Percentiles rank a stretch among this genome's conserved stretches.
Conservation (phyloP, 2,329 filamentous ascomycete genomes). For the Lomentospora prolificans region DNA sequence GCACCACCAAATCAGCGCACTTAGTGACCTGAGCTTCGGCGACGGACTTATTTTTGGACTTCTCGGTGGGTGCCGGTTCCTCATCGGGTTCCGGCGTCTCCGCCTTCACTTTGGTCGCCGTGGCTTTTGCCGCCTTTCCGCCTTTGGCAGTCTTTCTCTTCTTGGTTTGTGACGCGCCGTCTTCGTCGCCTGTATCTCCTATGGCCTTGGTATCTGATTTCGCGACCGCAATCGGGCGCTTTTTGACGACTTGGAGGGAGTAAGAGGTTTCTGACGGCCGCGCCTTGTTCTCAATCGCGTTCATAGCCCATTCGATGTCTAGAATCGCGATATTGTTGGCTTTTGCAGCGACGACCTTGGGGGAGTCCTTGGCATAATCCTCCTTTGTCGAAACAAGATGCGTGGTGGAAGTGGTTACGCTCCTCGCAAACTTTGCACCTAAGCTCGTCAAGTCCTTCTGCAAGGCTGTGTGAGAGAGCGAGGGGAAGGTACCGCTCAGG, state of each 20-base stretch:
- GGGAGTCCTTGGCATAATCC: constrained; percentile 38
- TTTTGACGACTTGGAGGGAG: constrained; percentile 9
- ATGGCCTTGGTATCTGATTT: constrained; percentile 13
- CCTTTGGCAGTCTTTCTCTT: constrained; percentile 27
- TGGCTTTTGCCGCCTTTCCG: constrained; percentile 14
- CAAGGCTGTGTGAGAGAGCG: constrained; percentile 38
- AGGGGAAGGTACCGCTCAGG: constrained; percentile 50
- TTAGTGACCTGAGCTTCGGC: constrained; percentile 37
- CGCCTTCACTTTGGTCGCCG: constrained; percentile 16
- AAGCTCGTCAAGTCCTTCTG: constrained; percentile 35
- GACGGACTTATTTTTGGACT: constrained; percentile 24
- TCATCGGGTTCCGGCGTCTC: constrained; percentile 19
- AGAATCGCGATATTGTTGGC: constrained; percentile 44
- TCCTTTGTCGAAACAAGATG: constrained; percentile 46
- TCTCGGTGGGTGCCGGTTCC: constrained; percentile 12
- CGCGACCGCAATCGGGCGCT: constrained; percentile 13
- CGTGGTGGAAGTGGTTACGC: constrained; percentile 40
- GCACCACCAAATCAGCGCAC: constrained; percentile 34
- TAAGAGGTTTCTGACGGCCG: constrained; percentile 17
- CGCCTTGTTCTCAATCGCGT: constrained; percentile 31
- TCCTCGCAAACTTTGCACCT: constrained; percentile 37
- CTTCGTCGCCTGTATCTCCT: constrained; percentile 13
- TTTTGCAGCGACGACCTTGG: constrained; percentile 41
- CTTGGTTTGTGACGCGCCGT: constrained; percentile 16
- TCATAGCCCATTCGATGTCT: constrained; percentile 49